Base-by-base conservation (phyloP, 2,329 filamentous ascomycete species). In the Exserohilum turcica region DNA sequence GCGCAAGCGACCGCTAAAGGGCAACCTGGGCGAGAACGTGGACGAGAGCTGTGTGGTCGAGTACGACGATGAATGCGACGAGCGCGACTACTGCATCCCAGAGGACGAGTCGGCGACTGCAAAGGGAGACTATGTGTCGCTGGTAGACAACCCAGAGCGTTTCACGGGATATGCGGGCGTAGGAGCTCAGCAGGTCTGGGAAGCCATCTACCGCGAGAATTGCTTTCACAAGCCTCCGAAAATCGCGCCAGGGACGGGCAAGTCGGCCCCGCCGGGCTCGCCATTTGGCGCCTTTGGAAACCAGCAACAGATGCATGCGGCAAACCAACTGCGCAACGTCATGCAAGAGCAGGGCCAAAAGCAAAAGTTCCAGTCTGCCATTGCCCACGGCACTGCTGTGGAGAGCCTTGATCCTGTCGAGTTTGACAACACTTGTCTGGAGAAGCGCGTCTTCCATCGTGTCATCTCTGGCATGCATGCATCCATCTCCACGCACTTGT, bases 381-480 rank as follows among this genome's bases (percentile, higher is more conserved):
- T 78, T 44, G 74, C 77, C 2, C 72, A 77, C 9, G 75, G 76
- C 32, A 81, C 83, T 24, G 81, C 84, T 54, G 81, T 81, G 3
- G 81, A 82, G 0, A 85, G 86, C 43, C 82, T 86, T 42, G 81
- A 86, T 43, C 83, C 84, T 65, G 79, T 93, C 43, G 90, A 94
- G 61, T 82, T 87, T 42, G 92, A 96, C 63, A 92, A 97, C 64
- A 90, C 96, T 70, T 99, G 94, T 68, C 79, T 99, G 19, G 94
- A 99, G 80, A 97, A 99, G 82, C 89, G 94, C n/a, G 94, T 97
- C 32, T 99, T 99, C 74, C 94, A 97, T 77, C 85, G 92, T 6
- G 86, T 99, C 59, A 86, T 99, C 57, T 96, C 92, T 45, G 94
- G 94, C 37, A 97, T 99, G 94, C 94, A 99, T 75, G 91, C 94